Evolutionary conservation across 2,329 filamentous ascomycete species (phyloP), one percentile per base, ranked within the genome.

Genomic region (Ascochyta fabae): DNA sequence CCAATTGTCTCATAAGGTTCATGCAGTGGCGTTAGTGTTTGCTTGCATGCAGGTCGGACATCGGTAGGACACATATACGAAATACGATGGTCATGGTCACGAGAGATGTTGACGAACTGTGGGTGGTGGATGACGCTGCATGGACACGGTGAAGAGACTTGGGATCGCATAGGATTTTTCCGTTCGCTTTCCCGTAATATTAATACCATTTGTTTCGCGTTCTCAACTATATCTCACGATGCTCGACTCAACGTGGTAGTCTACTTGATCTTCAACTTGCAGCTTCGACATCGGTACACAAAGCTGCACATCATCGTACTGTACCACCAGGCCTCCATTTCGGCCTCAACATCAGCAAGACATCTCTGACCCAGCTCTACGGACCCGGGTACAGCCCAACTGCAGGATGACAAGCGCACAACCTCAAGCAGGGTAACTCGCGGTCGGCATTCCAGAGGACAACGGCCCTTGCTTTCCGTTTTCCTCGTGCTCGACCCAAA

Each of bases 121-220:
- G 49, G 56, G 41, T 47, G 53, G 43, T 36, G 49, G 56, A 44
- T 47, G 53, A 53, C 49, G 58, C 40, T 46, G 52, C 39, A 46
- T 50, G 39, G 55, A 39, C 34, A 50, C 33, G 48, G 46, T 51
- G 36, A 44, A 57, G 53, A 40, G 26, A 41, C 42, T 46, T 31
- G 56, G 57, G 57, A 61, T 53, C 31, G 58, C 56, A 57, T 53
- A 49, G 58, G 53, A 59, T 40, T 49, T 43, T 49, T 43, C 53
- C 53, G 58, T 62, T 41, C 33, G 53, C 53, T 51, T 65, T 63
- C 60, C 64, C 58, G 60, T 68, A 67, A 65, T 69, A 61, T 63
- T 66, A 69, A 69, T 67, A 63, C 52, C 46, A 64, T 53, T 55
- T 54, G 23, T 53, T 45, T 53, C 44, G 26, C 36, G 38, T 26